Percentiles rank a stretch among this genome's conserved stretches.
Conservation (phyloP, 1,139 yeast genomes). For the Pichia sp. region DNA sequence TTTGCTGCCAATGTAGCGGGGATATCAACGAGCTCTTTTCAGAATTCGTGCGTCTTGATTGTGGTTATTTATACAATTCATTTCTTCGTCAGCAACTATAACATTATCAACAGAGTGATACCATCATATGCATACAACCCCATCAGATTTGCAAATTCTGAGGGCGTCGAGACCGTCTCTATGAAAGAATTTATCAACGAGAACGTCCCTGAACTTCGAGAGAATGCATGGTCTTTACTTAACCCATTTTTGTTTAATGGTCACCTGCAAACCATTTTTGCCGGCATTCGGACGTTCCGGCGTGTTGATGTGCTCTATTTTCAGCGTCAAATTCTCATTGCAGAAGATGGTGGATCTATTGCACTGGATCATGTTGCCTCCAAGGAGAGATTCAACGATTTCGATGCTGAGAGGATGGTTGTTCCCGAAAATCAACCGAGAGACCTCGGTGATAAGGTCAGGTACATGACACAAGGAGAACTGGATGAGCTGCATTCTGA, state of each 20-base stretch:
- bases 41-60: constrained; percentile 10
- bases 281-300: constrained; percentile 52
- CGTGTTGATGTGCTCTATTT: constrained; percentile 56
- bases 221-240: constrained; percentile 45
- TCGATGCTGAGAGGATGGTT: constrained; percentile 26
- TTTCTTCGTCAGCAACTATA: constrained; percentile 6
- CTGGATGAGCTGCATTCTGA: constrained; percentile 25
- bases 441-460: constrained; percentile 55
- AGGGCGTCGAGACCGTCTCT: constrained; percentile 1
- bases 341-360: constrained; percentile 64
- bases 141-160: constrained; percentile 7
- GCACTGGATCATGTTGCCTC: constrained; percentile 71
- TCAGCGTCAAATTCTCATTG: constrained; percentile 63
- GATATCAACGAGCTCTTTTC: constrained; percentile 3
- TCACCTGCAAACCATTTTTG: constrained; percentile 67
- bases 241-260: constrained; percentile 69
- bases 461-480: constrained; percentile 55
- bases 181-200: constrained; percentile 13
- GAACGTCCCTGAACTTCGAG: constrained; percentile 37
- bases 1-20: constrained; percentile 2
- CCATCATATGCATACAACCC: constrained; percentile 13
- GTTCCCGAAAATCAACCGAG: constrained; percentile 62
- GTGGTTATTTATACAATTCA: constrained; percentile 3
- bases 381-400: constrained; percentile 35
- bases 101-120: constrained; percentile 11